These are phyloP conservation scores for Gynandropsis gynandra DNA, from an alignment of 345 rosid genomes.

Conservation along the genomic window DNA sequence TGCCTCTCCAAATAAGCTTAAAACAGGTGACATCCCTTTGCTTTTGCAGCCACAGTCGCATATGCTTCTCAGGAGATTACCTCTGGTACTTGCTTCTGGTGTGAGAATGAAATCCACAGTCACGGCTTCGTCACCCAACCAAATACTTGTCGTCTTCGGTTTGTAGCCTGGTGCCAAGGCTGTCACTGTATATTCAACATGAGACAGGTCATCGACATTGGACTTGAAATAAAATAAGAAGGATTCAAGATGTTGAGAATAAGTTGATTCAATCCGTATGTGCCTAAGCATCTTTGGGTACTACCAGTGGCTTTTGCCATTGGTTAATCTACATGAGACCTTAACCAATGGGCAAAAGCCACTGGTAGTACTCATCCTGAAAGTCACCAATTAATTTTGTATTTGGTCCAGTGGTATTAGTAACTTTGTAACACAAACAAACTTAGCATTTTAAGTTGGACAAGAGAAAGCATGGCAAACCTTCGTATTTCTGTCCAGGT, in stretches of 20 bases:
- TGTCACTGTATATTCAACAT: constrained; percentile 40
- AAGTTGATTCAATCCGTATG: too few species aligned
- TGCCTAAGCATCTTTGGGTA: too few species aligned
- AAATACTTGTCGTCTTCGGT: constrained; percentile 51
- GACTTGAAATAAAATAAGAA: not conserved
- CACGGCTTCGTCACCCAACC: constrained; percentile 55
- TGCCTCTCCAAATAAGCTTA: constrained; percentile 31
- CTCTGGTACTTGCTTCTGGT: constrained; percentile 38
- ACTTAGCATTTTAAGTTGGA: not conserved
- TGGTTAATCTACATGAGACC: not conserved
- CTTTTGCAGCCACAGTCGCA: constrained; percentile 37
- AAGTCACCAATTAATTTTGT: too few species aligned
- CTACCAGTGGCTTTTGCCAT: too few species aligned
- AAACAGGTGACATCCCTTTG: constrained; percentile 25
- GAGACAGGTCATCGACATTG: constrained; percentile 2
- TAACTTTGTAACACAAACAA: not conserved
- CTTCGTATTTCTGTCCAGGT: constrained; percentile 70
- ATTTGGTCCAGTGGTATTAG: not conserved
- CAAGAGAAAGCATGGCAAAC: constrained; percentile 29
- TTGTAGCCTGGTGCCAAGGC: constrained; percentile 68
- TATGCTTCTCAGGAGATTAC: constrained; percentile 26
- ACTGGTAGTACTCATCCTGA: not conserved
- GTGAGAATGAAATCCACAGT: constrained; percentile 72
- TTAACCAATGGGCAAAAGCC: not conserved
- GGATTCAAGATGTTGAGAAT: not conserved